Conservation (phyloP, 495 filamentous ascomycete species). For the Neurospora pannonica region DNA sequence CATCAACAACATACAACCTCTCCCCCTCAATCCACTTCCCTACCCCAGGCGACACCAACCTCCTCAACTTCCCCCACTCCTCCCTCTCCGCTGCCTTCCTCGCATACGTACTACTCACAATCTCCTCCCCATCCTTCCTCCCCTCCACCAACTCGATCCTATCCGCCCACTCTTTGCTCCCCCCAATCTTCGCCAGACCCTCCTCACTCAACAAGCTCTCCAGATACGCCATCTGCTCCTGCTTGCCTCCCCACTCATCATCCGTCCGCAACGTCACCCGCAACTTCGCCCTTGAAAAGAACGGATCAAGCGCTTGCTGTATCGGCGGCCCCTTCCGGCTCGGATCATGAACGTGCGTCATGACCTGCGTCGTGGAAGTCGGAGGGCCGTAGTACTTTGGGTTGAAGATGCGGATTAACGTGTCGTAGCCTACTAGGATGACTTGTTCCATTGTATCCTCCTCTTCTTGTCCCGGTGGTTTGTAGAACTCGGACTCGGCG, state of each 20-base stretch:
- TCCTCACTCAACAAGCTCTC: constrained; percentile 37
- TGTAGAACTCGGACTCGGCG: constrained; percentile 42
- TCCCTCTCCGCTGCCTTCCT: constrained; percentile 48
- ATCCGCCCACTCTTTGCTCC: constrained; percentile 54
- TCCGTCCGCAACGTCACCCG: constrained; percentile 63
- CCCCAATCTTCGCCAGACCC: constrained; percentile 49
- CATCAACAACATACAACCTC: constrained; percentile 36
- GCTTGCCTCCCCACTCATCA: constrained; percentile 51
- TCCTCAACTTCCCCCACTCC: constrained; percentile 46
- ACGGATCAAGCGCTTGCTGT: constrained; percentile 47
- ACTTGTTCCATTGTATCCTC: constrained; percentile 45
- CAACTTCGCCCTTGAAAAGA: constrained; percentile 68
- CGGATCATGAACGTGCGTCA: constrained; percentile 15
- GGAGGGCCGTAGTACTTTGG: constrained; percentile 69
- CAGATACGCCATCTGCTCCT: constrained; percentile 53
- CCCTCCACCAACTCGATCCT: constrained; percentile 63
- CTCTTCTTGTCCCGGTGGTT: constrained; percentile 7
- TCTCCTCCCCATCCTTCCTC: constrained; percentile 38
- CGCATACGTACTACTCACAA: constrained; percentile 73
- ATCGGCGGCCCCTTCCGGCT: constrained; percentile 15
- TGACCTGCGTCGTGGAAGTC: constrained; percentile 20
- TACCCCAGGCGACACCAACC: constrained; percentile 56
- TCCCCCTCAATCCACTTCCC: constrained; percentile 47
- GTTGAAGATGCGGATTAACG: constrained; percentile 72
- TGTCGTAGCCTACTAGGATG: constrained; percentile 83